Evolutionary conservation across 2,329 filamentous ascomycete species (phyloP), one percentile per base, ranked within the genome.

Genomic region (Thielaviopsis cerberus): DNA sequence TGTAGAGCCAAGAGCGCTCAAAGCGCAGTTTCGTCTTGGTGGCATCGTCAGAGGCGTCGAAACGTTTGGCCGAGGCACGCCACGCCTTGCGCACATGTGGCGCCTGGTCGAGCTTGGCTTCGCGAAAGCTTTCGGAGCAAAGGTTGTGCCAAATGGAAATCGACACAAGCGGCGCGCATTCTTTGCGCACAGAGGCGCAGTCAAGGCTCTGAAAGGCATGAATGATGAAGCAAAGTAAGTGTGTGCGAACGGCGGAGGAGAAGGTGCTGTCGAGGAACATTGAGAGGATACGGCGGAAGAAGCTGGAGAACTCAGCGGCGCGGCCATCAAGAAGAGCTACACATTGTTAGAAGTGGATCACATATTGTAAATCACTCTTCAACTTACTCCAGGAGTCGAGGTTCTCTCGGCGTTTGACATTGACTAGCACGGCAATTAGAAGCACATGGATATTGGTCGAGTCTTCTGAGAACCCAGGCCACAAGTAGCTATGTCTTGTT

Each of bases 141-240:
- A 98, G 73, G 67, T 95, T 94, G 66, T 97, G 88, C 92, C 92
- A 98, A 65, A 92, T 88, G 0, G 87, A 85, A 64, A 98, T 95
- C 13, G 89, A 92, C 22, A 98, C 91, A 55, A 98, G 74, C 1
- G 94, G 88, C 6, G 91, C 92, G 70, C 92, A 97, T 74, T 98
- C 92, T 69, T 96, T 97, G 62, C 92, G 83, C 54, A 98, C 86
- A 58, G 94, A 79, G 41, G 80, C 79, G 67, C 83, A 90, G 68
- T 98, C 94, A 30, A 98, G 76, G 53, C 89, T 96, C 69, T 97
- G 90, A 67, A 96, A 98, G 37, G 91, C 87, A 63, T 84, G 81
- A 55, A 94, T 94, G 62, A 97, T 77, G 70, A 97, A 97, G 24
- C 81, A 85, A 23, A 98, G 74, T n/a, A 97, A 79, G 56, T 94